phyloP scores from a whole-genome alignment of 2,329 filamentous ascomycete genomes.

The Colletotrichum sp. region DNA sequence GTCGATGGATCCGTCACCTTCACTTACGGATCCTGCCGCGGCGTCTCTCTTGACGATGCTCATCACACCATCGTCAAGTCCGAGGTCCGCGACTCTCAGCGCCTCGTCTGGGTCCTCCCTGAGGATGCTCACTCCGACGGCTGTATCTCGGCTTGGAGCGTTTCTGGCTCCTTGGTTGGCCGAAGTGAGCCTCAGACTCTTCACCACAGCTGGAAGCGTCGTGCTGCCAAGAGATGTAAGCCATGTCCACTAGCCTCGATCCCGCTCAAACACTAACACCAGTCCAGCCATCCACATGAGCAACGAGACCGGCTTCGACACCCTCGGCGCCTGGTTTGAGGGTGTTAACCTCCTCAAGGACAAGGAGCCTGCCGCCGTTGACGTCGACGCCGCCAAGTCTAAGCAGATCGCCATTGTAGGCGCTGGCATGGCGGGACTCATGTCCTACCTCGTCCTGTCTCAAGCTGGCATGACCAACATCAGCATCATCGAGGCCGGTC shows the following conservation, averaged over 20 bases:
- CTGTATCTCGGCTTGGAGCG: slow-evolving; percentile 46
- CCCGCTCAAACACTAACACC: slow-evolving; percentile 22
- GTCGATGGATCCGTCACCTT: slow-evolving; percentile 24
- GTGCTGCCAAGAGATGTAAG: slow-evolving; percentile 19
- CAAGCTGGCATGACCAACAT: slow-evolving; percentile 63
- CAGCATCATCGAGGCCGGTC: slow-evolving; percentile 65
- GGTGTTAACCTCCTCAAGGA: slow-evolving; percentile 63
- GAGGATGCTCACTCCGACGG: slow-evolving; percentile 29
- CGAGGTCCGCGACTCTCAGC: slow-evolving; percentile 22
- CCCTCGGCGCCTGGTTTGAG: slow-evolving; percentile 67
- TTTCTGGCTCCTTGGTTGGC: slow-evolving; percentile 33
- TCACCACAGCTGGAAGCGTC: slow-evolving; percentile 27
- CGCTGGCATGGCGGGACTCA: slow-evolving; percentile 68
- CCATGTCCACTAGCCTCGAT: too few relatives aligned
- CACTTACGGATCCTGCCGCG: slow-evolving; percentile 26
- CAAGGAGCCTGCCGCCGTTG: slow-evolving; percentile 56
- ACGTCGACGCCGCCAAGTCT: slow-evolving; percentile 58
- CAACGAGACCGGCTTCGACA: slow-evolving; percentile 52
- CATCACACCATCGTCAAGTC: slow-evolving; percentile 24
- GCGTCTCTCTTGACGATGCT: slow-evolving; percentile 13
- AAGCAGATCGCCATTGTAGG: slow-evolving; percentile 69
- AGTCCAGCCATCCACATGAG: slow-evolving; percentile 48
- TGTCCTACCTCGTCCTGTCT: slow-evolving; percentile 58
- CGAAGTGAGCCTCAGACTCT: slow-evolving; percentile 39
- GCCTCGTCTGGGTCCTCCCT: slow-evolving; percentile 29